These are phyloP conservation scores for Ascochyta koolunga DNA, from an alignment of 2,329 filamentous ascomycete genomes.

Conservation along the genomic window DNA sequence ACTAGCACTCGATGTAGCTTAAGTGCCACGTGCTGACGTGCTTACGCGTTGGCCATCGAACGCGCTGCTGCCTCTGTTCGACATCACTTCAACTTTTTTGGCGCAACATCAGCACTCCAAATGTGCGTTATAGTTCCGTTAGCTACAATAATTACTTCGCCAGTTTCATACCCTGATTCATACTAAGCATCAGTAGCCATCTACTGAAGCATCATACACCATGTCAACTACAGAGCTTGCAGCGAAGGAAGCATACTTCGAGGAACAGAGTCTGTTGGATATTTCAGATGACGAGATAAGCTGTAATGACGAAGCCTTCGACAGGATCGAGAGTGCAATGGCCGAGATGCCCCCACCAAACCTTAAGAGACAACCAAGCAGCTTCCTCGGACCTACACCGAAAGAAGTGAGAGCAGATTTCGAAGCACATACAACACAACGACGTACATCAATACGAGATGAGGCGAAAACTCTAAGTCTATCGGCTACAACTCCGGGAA, in stretches of 20 bases:
- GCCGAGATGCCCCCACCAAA: slow-evolving; percentile 26
- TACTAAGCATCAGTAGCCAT: not conserved
- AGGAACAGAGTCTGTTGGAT: slow-evolving; percentile 38
- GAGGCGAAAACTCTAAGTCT: slow-evolving; percentile 12
- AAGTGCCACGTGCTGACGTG: slow-evolving; percentile 24
- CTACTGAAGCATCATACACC: not conserved
- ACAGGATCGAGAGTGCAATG: slow-evolving; percentile 30
- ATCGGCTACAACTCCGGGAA: slow-evolving; percentile 28
- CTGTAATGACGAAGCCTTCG: slow-evolving; percentile 23
- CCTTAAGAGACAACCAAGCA: slow-evolving; percentile 25
- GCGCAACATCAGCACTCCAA: too few relatives aligned
- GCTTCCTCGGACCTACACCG: slow-evolving; percentile 40
- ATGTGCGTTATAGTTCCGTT: too few relatives aligned
- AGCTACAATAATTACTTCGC: too few relatives aligned
- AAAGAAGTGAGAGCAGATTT: slow-evolving; percentile 38
- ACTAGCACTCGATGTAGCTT: slow-evolving; percentile 22
- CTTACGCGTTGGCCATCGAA: slow-evolving; percentile 21
- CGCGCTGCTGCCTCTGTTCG: slow-evolving; percentile 22
- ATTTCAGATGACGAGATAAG: slow-evolving; percentile 36
- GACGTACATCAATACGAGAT: slow-evolving; percentile 20
- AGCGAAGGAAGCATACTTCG: slow-evolving; percentile 39
- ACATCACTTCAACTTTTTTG: slow-evolving; percentile 3
- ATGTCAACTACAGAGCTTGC: slow-evolving; percentile 35
- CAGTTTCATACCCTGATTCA: not conserved
- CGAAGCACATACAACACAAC: slow-evolving; percentile 26